Conservation (phyloP, 768 basidiomycete species). For the Fomitopsis serialis region DNA sequence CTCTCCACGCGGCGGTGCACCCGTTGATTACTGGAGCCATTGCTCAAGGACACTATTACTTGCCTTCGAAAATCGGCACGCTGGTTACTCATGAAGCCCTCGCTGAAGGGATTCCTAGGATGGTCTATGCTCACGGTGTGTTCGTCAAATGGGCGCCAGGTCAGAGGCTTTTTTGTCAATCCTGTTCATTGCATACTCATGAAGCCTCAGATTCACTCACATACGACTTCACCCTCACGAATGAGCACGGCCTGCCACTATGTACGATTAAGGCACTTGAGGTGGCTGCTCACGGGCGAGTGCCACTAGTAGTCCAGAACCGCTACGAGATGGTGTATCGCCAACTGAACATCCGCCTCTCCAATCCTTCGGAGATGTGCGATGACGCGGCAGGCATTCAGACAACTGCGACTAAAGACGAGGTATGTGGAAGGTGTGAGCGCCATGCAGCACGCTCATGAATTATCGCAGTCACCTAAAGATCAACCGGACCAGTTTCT, state of each 20-base stretch:
- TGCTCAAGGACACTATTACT: slow-evolving; percentile 25
- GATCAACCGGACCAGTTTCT: neutral
- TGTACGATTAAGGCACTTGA: slow-evolving; percentile 13
- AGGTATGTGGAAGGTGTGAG: neutral
- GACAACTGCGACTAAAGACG: neutral
- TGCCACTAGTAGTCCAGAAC: neutral
- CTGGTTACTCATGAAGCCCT: slow-evolving; percentile 14
- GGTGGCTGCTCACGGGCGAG: slow-evolving; percentile 7
- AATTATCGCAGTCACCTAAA: neutral
- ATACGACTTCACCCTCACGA: slow-evolving; percentile 23
- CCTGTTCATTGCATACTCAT: neutral
- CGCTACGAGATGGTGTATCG: neutral
- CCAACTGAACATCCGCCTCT: neutral
- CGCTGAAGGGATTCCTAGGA: slow-evolving; percentile 10
- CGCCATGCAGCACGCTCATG: neutral
- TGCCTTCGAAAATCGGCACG: slow-evolving; percentile 21
- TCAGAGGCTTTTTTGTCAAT: neutral
- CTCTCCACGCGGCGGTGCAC: slow-evolving; percentile 28
- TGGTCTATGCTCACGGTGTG: slow-evolving; percentile 20
- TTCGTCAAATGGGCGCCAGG: slow-evolving; percentile 25
- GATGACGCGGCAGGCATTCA: neutral
- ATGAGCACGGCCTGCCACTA: slow-evolving; percentile 20
- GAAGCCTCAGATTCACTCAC: slow-evolving; percentile 15
- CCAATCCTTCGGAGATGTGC: neutral
- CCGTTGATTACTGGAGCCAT: slow-evolving; percentile 24